Evolutionary conservation across 805 yeast genomes (phyloP).

Genomic region (Yarrowia sp.): DNA sequence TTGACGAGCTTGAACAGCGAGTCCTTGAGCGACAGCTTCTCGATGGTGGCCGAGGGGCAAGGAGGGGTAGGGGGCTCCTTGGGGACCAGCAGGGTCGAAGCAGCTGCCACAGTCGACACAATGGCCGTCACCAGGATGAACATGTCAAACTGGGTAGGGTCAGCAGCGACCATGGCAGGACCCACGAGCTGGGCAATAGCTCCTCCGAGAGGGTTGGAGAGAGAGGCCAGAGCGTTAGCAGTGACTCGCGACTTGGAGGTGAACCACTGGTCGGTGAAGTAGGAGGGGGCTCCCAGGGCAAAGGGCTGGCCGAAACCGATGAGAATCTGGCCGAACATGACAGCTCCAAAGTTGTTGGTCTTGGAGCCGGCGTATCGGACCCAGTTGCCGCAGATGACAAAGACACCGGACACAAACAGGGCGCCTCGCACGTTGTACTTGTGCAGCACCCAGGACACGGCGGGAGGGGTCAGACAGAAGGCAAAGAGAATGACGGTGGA

Average conservation of each 20-base stretch:
- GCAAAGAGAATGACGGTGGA: conserved; percentile 49
- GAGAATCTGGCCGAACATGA: conserved; percentile 50
- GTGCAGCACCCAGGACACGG: conserved; percentile 45
- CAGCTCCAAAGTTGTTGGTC: conserved; percentile 45
- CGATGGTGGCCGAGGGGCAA: conserved; percentile 48
- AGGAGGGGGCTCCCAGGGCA: conserved; percentile 48
- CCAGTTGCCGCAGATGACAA: conserved; percentile 48
- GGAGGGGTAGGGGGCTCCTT: conserved; percentile 47
- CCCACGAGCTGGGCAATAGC: conserved; percentile 50
- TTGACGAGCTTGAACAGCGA: conserved; percentile 42
- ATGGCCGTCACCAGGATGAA: conserved; percentile 45
- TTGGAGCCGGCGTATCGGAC: conserved; percentile 48
- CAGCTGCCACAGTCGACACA: conserved; percentile 44
- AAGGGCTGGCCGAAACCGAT: conserved; percentile 51
- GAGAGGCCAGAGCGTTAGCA: conserved; percentile 50
- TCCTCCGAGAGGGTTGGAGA: conserved; percentile 50
- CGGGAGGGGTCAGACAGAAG: conserved; percentile 46
- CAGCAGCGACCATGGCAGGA: conserved; percentile 46
- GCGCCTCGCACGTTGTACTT: conserved; percentile 44
- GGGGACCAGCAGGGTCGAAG: conserved; percentile 44
- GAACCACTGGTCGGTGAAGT: conserved; percentile 50
- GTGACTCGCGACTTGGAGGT: conserved; percentile 49
- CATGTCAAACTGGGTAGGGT: conserved; percentile 43
- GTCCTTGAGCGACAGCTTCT: conserved; percentile 44
- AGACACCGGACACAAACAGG: conserved; percentile 43